These are phyloP conservation scores for Thielaviopsis ethacetica DNA, from an alignment of 2,329 filamentous ascomycete species.

Conservation along the genomic window DNA sequence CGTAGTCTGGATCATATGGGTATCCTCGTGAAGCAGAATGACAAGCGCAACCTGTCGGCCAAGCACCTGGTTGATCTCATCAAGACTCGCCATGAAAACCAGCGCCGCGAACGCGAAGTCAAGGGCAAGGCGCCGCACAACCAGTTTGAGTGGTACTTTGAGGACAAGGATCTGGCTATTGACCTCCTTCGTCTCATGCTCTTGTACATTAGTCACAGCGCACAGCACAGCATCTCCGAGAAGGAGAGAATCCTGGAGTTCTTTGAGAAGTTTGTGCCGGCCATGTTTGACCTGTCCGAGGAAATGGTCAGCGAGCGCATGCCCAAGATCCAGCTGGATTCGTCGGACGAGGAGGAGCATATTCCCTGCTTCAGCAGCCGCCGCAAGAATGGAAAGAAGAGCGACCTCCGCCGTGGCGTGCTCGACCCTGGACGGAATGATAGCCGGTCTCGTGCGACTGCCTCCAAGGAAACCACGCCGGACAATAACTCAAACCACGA, in stretches of 20 bases:
- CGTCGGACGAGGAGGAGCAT: slow-evolving; percentile 59
- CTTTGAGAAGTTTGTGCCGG: slow-evolving; percentile 57
- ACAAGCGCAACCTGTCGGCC: slow-evolving; percentile 80
- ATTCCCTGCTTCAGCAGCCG: slow-evolving; percentile 48
- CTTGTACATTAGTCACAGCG: slow-evolving; percentile 49
- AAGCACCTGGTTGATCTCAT: slow-evolving; percentile 86
- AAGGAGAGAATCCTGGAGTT: slow-evolving; percentile 60
- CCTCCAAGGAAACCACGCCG: slow-evolving; percentile 78
- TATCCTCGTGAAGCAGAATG: slow-evolving; percentile 69
- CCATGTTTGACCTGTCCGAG: slow-evolving; percentile 60
- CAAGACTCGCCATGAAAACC: slow-evolving; percentile 83
- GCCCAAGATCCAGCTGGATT: slow-evolving; percentile 51
- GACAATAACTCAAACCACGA: slow-evolving; percentile 64
- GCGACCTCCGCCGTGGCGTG: slow-evolving; percentile 69
- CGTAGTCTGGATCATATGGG: slow-evolving; percentile 96
- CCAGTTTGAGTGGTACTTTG: slow-evolving; percentile 63
- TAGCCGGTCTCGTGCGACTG: slow-evolving; percentile 51
- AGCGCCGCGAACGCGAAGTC: slow-evolving; percentile 53
- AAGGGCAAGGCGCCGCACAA: slow-evolving; percentile 45
- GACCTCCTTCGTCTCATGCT: slow-evolving; percentile 47
- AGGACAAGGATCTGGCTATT: slow-evolving; percentile 50
- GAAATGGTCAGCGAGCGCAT: slow-evolving; percentile 52
- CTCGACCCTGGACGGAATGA: slow-evolving; percentile 63
- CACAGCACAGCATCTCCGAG: slow-evolving; percentile 54
- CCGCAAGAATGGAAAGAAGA: slow-evolving; percentile 58